phyloP scores from a whole-genome alignment of 768 basidiomycete genomes.

The Pleurotus citrinopileatus region DNA sequence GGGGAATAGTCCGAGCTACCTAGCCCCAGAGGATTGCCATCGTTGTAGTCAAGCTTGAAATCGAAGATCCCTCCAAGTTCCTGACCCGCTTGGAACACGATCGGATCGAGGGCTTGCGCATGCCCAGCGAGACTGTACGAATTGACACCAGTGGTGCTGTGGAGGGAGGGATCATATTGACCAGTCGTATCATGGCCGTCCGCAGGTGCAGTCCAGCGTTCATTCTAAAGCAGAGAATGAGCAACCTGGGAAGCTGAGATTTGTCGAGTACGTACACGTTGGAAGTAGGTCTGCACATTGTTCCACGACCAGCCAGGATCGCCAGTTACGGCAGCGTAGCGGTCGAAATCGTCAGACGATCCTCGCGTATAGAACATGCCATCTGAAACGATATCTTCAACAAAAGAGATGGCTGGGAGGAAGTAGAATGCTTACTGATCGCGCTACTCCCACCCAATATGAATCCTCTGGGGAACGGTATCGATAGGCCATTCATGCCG shows the following conservation, averaged over 20 bases:
- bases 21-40: conserved; percentile 26
- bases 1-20: no score
- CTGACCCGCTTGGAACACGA: conserved; percentile 20
- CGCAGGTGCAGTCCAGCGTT: conserved; percentile 21
- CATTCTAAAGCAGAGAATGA: conserved; percentile 23
- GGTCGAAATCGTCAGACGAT: no score
- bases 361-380: conserved; percentile 24
- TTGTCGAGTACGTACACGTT: conserved; percentile 14
- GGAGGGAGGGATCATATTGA: conserved; percentile 24
- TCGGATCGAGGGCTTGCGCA: conserved; percentile 15
- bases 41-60: conserved; percentile 27
- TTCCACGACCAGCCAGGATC: conserved; percentile 29
- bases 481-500: conserved; percentile 12
- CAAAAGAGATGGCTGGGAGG: background rate
- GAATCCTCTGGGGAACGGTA: conserved; percentile 17
- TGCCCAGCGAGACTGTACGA: conserved; percentile 21
- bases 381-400: conserved; percentile 22
- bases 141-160: conserved; percentile 23
- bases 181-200: conserved; percentile 26
- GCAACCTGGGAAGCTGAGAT: background rate
- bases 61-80: conserved; percentile 21
- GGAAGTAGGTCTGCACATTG: conserved; percentile 20
- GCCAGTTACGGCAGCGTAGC: conserved; percentile 19
- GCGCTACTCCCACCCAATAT: conserved; percentile 18
- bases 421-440: conserved; percentile 20